phyloP scores from a whole-genome alignment of 108 stramenopile species.

The Fragilaria radians region DNA sequence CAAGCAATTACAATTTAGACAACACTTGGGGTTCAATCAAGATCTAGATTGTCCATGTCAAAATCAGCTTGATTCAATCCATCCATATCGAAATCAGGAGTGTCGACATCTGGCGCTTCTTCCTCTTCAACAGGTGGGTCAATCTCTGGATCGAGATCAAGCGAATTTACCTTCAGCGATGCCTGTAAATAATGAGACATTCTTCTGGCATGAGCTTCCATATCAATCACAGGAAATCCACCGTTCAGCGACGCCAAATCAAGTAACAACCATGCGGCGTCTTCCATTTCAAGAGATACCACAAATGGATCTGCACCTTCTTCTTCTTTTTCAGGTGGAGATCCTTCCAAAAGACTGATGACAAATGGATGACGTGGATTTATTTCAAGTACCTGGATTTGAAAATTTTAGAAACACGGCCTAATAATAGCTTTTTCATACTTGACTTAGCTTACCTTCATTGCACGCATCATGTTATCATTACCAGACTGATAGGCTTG shows the following conservation, averaged over 20 bases:
- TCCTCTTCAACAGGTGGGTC: constrained; percentile 91
- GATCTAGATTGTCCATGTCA: constrained; percentile 24
- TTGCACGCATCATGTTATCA: constrained; percentile 47
- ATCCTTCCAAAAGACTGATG: constrained; percentile 74
- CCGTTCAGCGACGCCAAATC: constrained; percentile 95
- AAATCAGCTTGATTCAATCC: constrained; percentile 51
- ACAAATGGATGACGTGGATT: constrained; percentile 99
- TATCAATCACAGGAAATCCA: constrained; percentile 89
- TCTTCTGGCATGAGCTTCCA: constrained; percentile 78
- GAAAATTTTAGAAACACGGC: background rate
- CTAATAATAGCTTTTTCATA: background rate
- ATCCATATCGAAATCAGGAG: constrained; percentile 17
- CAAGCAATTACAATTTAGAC: no score
- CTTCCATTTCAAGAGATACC: constrained; percentile 67
- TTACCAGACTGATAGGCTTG: constrained; percentile 88
- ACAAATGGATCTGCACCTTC: constrained; percentile 42
- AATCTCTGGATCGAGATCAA: constrained; percentile 84
- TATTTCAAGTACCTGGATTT: constrained; percentile 75
- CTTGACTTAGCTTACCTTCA: constrained; percentile 34
- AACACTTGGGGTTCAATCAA: background rate
- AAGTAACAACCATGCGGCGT: constrained; percentile 92
- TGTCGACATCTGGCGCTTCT: constrained; percentile 54
- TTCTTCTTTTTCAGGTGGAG: constrained; percentile 51
- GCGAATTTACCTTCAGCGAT: constrained; percentile 67
- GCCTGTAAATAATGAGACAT: constrained; percentile 80